These are phyloP conservation scores for Hyaloperonospora arabidopsidis DNA, from an alignment of 352 stramenopile species.

Conservation along the genomic window DNA sequence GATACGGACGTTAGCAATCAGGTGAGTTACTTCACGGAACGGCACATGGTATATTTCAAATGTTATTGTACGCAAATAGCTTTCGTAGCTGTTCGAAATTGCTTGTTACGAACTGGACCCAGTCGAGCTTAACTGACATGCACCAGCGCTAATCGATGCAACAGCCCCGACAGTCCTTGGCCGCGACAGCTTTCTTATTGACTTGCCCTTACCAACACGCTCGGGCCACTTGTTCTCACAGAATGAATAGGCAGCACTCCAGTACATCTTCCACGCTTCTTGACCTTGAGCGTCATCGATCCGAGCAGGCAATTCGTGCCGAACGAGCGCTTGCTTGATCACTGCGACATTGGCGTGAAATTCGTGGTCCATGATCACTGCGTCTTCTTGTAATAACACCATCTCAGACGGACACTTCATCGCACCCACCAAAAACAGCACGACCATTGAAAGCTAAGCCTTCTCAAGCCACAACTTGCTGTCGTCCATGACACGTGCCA, in stretches of 20 bases:
- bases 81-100: no score
- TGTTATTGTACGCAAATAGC: no score
- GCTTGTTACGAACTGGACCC: no score
- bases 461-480: conserved; percentile 31
- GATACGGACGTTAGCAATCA: no score
- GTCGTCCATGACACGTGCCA: conserved; percentile 22
- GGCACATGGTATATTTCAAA: no score
- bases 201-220: conserved; percentile 40
- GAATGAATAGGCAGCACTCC: conserved; percentile 33
- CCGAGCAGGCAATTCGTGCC: conserved; percentile 25
- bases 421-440: conserved; percentile 29
- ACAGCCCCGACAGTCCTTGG: conserved; percentile 9
- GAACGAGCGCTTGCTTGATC: conserved; percentile 27
- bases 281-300: conserved; percentile 25
- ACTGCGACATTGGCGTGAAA: conserved; percentile 25
- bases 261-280: conserved; percentile 35
- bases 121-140: neutral
- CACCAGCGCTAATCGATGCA: neutral
- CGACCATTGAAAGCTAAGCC: conserved; percentile 37
- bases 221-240: conserved; percentile 67
- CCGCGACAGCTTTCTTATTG: conserved; percentile 24
- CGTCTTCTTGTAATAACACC: conserved; percentile 16
- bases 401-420: conserved; percentile 20
- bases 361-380: conserved; percentile 14
- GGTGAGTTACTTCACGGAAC: no score